Evolutionary conservation across 352 stramenopile species (phyloP).

Genomic region (Pythium angustatum): DNA sequence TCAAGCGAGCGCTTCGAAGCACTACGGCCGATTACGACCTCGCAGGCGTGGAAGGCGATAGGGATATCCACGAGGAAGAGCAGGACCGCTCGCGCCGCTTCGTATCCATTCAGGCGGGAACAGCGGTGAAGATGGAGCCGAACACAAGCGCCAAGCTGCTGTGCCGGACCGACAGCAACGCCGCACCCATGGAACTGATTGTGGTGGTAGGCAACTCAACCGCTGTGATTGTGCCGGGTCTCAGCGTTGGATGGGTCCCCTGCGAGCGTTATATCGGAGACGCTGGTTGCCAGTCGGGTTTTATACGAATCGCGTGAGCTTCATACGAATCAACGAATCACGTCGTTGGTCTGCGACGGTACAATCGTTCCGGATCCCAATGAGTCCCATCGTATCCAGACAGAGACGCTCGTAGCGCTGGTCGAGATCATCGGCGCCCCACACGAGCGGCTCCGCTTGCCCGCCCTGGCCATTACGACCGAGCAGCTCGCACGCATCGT

Average conservation of each 20-base stretch:
- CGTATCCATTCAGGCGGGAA: not conserved
- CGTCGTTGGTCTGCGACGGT: slow-evolving; percentile 5
- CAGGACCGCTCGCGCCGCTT: not conserved
- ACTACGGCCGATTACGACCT: slow-evolving; percentile 5
- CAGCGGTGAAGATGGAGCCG: not conserved
- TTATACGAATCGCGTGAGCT: not conserved
- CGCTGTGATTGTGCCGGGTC: not conserved
- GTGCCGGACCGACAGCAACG: not conserved
- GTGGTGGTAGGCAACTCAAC: not conserved
- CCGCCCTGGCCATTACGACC: not conserved
- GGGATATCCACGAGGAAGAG: not conserved
- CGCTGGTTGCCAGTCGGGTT: not conserved
- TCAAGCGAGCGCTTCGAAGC: slow-evolving; percentile 10
- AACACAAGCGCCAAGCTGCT: slow-evolving; percentile 1
- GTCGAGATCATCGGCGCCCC: slow-evolving; percentile 8
- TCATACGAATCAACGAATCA: not conserved
- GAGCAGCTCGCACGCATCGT: not conserved
- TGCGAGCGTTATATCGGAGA: too few relatives aligned
- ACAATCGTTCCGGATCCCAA: not conserved
- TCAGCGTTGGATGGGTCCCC: slow-evolving; percentile 7
- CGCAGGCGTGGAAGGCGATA: slow-evolving; percentile 27
- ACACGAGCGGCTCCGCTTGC: slow-evolving; percentile 2
- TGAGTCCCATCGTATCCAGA: not conserved
- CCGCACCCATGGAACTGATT: not conserved
- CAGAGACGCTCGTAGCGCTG: not conserved